Evolutionary conservation across 768 basidiomycete species (phyloP), one percentile per base, ranked within the genome.

Genomic region (Favolaschia claudopus): DNA sequence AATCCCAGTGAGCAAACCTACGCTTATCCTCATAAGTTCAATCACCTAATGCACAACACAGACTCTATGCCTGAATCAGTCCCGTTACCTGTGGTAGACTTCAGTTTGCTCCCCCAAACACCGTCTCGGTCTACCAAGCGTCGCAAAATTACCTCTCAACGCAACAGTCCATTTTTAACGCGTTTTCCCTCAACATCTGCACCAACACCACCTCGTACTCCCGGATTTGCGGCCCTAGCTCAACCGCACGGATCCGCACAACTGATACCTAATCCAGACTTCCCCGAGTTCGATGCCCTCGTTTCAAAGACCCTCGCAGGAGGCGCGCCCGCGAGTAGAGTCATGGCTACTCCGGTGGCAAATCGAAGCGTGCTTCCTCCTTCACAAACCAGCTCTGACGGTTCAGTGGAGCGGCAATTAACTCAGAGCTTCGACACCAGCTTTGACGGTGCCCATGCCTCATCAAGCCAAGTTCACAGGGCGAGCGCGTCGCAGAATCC

Each of bases 381-480:
- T 31, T 20, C 39, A 17, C 65, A 64, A n/a, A n/a, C 49, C 15
- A 71, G 64, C 32, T 82, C 82, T 7, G 76, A 77, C 53, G 73
- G 72, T 32, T 77, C 70, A 12, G 82, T 85, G 20, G 81, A 82
- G 60, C 72, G 72, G 28, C 80, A 84, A n/a, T 72, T 85, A 29
- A 83, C 83, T 1, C 82, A 82, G 65, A 74, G 70, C 31, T 70
- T 64, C 13, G 63, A 58, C 4, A 53, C 70, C 38, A 67, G 67
- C 12, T 31, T 60, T 5, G 70, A 71, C 32, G 43, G 37, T 25
- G 43, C 15, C 17, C n/a, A 32, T 28, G 15, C 24, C 20, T 40
- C 31, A 22, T 22, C 34, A 15, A 5, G 9, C 29, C 34, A 51
- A 19, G 27, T 45, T 22, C 64, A 60, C 22, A 59, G 62, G 49